Base-by-base conservation (phyloP, 169 alveolate genomes). In the Besnoitia besnoiti region DNA sequence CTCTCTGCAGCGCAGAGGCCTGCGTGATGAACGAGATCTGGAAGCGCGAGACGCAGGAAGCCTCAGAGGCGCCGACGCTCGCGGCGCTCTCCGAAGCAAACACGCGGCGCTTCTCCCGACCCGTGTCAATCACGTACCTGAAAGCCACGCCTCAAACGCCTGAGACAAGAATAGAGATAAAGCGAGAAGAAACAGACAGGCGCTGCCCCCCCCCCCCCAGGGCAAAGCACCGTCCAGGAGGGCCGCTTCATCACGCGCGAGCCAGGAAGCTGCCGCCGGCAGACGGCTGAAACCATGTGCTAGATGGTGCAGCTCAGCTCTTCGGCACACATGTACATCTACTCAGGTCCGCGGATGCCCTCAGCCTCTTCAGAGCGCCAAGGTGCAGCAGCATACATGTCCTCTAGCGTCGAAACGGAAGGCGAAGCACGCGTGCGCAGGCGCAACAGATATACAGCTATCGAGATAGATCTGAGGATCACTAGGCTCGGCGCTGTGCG, bases 1-100 rank as follows among this genome's bases (percentile, higher is more conserved):
- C 97, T 92, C 99, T 97, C 94, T 99, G 99, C 85, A 96, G 96
- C 30, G 99, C 98, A 42, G 99, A 97, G 19, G 99, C 97, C 94
- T 97, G 97, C 85, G 98, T 95, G 50, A 97, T 97, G 97, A 99
- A 98, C 42, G 96, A 95, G 61, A 99, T 96, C 40, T 93, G 92
- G 95, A 98, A 99, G 89, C 96, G 96, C 30, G 99, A 98, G 73
- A 97, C 95, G 61, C 98, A 98, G 46, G 97, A 95, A 39, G 95
- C 95, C 84, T 35, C 47, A 1, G 90, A 21, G 33, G 96, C 95
- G 33, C 76, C 93, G 14, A 4, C 46, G 35, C 42, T n/a, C 10
- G 50, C 33, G 12, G 7, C 89, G n/a, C 12, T 51, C 39, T n/a
- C 90, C 2, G 59, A 35, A 3, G 75, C 61, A 50, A 91, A 91